phyloP scores from a whole-genome alignment of 2,329 filamentous ascomycete genomes.

The Fusarium aywerte region DNA sequence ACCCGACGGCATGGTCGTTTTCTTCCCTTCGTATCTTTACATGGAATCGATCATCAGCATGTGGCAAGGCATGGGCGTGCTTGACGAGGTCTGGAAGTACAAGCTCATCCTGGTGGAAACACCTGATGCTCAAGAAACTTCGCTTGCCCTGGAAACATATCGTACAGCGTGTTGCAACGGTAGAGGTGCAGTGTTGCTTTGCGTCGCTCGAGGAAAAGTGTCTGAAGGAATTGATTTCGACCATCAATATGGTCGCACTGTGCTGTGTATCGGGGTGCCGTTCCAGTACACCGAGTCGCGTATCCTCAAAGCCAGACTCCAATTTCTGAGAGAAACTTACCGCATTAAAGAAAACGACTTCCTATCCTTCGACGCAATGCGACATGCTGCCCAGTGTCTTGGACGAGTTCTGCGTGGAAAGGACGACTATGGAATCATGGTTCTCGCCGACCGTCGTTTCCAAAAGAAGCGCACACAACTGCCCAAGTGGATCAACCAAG shows the following conservation, averaged over 20 bases:
- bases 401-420: slow-evolving; percentile 95
- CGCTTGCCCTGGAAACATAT: slow-evolving; percentile 93
- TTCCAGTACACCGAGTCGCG: slow-evolving; percentile 99
- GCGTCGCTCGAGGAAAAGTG: slow-evolving; percentile 96
- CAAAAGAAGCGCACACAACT: slow-evolving; percentile 90
- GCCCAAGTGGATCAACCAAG: slow-evolving; percentile 96
- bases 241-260: slow-evolving; percentile 95
- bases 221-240: slow-evolving; percentile 99
- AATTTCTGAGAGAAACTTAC: slow-evolving; percentile 97
- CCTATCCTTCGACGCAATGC: slow-evolving; percentile 98
- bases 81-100: slow-evolving; percentile 99
- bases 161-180: slow-evolving; percentile 98
- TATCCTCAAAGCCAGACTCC: slow-evolving; percentile 92
- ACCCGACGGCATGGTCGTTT: slow-evolving; percentile 97
- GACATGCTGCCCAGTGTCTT: slow-evolving; percentile 96
- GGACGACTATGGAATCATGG: slow-evolving; percentile 99
- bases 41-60: slow-evolving; percentile 99
- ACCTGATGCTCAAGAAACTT: slow-evolving; percentile 96
- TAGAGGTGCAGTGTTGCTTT: slow-evolving; percentile 89
- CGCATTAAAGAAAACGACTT: slow-evolving; percentile 98
- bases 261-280: slow-evolving; percentile 94
- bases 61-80: slow-evolving; percentile 98
- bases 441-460: slow-evolving; percentile 92
- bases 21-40: slow-evolving; percentile 98
- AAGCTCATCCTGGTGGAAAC: slow-evolving; percentile 98